Conservation (phyloP, 768 basidiomycete genomes). For the Lactarius hatsudake region DNA sequence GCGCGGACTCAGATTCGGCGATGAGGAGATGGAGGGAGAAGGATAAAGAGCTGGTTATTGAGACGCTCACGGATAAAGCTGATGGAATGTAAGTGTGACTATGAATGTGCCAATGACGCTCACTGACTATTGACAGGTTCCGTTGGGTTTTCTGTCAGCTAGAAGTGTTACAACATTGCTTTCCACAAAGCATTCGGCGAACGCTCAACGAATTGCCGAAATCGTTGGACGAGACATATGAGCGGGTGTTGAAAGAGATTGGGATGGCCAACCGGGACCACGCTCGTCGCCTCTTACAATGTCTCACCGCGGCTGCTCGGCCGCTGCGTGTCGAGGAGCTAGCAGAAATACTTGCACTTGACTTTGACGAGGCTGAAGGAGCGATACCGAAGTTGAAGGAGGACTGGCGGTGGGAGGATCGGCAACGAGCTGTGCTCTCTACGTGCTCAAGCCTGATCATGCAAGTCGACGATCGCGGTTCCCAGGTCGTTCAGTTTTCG, state of each 20-base stretch:
- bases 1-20: neutral
- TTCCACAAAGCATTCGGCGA: neutral
- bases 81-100: neutral
- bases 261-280: neutral
- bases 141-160: neutral
- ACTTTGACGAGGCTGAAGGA: neutral
- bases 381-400: neutral
- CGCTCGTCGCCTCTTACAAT: neutral
- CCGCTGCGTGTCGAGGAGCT: neutral
- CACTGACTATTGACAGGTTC: neutral
- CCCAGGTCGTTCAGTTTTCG: neutral
- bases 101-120: neutral
- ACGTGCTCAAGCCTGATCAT: neutral
- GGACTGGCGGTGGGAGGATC: neutral
- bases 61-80: neutral
- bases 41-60: neutral
- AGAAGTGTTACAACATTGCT: neutral
- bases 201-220: neutral
- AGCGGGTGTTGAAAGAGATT: neutral
- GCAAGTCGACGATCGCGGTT: neutral
- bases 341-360: neutral
- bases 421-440: neutral
- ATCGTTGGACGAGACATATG: neutral
- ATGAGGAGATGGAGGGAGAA: neutral
- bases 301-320: neutral